Conservation (phyloP, 805 yeast genomes). For the Lipomyces lipofer region DNA sequence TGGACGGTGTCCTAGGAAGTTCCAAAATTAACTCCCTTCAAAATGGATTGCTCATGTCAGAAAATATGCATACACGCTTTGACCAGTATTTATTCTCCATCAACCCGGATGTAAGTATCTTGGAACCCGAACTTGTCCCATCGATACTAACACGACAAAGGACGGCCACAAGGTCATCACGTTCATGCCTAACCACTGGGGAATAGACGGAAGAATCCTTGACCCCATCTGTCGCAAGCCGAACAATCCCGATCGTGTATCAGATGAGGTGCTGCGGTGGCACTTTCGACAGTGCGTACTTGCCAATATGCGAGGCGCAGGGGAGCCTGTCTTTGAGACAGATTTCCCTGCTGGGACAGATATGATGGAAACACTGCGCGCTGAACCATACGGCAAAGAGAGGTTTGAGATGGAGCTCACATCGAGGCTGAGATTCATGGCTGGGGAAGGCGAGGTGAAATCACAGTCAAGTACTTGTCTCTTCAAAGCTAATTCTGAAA, state of each 20-base stretch:
- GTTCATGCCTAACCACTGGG: conserved; percentile 1
- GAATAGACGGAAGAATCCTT: conserved; percentile 6
- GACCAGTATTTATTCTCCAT: background rate
- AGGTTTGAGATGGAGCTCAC: background rate
- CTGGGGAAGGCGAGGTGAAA: background rate
- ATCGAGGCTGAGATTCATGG: background rate
- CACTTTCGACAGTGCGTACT: conserved; percentile 7
- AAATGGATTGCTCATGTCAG: background rate
- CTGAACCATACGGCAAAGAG: conserved; percentile 1
- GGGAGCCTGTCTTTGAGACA: conserved; percentile 2
- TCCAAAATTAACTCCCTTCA: background rate
- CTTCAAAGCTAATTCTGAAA: background rate
- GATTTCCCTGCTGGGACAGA: conserved; percentile 1
- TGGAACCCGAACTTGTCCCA: background rate
- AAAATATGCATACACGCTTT: background rate
- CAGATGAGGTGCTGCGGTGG: conserved; percentile 10
- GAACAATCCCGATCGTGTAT: conserved; percentile 1
- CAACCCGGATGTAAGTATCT: conserved; percentile 4
- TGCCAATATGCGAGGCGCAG: conserved; percentile 5
- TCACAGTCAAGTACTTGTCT: background rate
- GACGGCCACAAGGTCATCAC: conserved; percentile 1
- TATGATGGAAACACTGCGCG: conserved; percentile 3
- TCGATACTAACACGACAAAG: conserved; percentile 1
- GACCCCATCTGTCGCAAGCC: conserved; percentile 1
- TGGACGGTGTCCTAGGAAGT: conserved; percentile 1